These are phyloP conservation scores for Phyllosticta citrichinensis DNA, from an alignment of 2,329 filamentous ascomycete genomes.

Conservation along the genomic window DNA sequence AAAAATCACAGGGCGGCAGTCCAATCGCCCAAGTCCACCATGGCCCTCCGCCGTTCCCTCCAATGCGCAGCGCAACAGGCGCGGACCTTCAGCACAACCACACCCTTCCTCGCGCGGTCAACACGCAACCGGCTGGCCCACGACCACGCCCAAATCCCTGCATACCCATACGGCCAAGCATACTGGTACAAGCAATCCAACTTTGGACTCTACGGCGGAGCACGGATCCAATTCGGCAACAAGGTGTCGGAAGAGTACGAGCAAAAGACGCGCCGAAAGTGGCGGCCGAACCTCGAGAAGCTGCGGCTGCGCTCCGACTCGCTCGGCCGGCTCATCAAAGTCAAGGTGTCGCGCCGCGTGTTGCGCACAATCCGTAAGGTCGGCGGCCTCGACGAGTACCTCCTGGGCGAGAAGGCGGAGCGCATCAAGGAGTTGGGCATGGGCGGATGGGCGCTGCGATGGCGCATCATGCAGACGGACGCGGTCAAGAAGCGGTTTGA, in stretches of 20 bases:
- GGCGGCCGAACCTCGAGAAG: slow-evolving; percentile 62
- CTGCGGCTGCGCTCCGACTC: slow-evolving; percentile 58
- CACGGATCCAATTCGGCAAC: slow-evolving; percentile 70
- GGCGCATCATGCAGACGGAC: slow-evolving; percentile 75
- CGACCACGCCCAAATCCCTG: slow-evolving; percentile 21
- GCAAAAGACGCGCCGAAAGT: slow-evolving; percentile 60
- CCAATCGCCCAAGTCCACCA: neutral
- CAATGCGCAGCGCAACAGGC: slow-evolving; percentile 8
- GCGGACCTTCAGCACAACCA: slow-evolving; percentile 21
- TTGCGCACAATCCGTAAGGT: slow-evolving; percentile 62
- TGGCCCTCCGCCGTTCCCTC: neutral
- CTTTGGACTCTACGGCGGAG: slow-evolving; percentile 59
- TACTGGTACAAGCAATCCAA: slow-evolving; percentile 71
- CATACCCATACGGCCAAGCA: slow-evolving; percentile 64
- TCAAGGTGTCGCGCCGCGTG: slow-evolving; percentile 60
- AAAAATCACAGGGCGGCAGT: slow-evolving; percentile 1
- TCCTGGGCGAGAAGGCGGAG: slow-evolving; percentile 64
- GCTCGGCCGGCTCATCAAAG: slow-evolving; percentile 53
- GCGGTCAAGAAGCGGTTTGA: slow-evolving; percentile 57
- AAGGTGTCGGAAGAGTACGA: slow-evolving; percentile 58
- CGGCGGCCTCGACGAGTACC: slow-evolving; percentile 84
- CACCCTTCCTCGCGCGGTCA: slow-evolving; percentile 16
- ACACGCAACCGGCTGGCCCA: slow-evolving; percentile 11
- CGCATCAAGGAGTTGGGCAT: slow-evolving; percentile 81
- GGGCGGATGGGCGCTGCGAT: slow-evolving; percentile 81